Evolutionary conservation across 495 filamentous ascomycete genomes (phyloP).

Genomic region (Penicillium samsonianum): DNA sequence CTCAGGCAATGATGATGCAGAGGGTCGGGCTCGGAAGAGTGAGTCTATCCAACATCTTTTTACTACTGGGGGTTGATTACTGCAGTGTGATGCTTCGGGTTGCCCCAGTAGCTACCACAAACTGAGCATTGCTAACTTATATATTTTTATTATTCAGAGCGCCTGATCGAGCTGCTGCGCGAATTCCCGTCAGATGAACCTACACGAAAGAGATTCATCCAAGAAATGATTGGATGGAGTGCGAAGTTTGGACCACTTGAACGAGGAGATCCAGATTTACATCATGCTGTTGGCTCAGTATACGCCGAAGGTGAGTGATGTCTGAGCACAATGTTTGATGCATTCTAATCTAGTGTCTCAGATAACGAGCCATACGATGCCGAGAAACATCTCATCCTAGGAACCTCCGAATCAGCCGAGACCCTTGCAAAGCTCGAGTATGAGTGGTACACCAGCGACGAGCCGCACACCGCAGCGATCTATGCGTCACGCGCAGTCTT

Average conservation of each 20-base stretch:
- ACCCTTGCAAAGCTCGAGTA: conserved; percentile 81
- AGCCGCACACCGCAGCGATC: conserved; percentile 82
- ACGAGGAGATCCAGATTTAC: conserved; percentile 90
- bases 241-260: conserved; percentile 81
- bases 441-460: conserved; percentile 88
- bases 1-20: conserved; percentile 53
- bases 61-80: not conserved
- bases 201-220: conserved; percentile 85
- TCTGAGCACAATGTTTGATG: not conserved
- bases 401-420: conserved; percentile 85
- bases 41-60: conserved; percentile 18
- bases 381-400: conserved; percentile 84
- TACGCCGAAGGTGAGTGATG: conserved; percentile 69
- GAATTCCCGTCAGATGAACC: conserved; percentile 83
- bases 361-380: conserved; percentile 91
- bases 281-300: conserved; percentile 86
- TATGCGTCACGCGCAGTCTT: conserved; percentile 90
- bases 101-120: not conserved
- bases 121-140: not conserved
- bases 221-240: conserved; percentile 89
- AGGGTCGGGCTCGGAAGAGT: conserved; percentile 47
- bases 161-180: conserved; percentile 65
- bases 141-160: conserved; percentile 36
- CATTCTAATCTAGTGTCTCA: conserved; percentile 29
- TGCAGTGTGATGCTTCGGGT: not conserved